Conservation (phyloP, 371 early-diverging fungal genomes). For the Mucor indicus region DNA sequence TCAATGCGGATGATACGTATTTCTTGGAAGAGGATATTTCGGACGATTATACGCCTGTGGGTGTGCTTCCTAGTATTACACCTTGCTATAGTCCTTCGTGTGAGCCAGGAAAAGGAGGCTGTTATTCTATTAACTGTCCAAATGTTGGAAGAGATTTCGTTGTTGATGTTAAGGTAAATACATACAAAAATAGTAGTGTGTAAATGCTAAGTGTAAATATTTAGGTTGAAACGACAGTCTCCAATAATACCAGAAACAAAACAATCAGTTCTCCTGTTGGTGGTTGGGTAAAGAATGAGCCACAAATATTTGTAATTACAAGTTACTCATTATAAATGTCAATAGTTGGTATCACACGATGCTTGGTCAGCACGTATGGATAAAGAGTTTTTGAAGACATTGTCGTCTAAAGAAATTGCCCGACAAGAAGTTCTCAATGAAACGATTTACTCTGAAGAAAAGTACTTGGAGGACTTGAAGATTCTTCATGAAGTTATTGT, state of each 20-base stretch:
- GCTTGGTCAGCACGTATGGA: conserved; percentile 70
- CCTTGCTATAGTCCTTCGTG: conserved; percentile 25
- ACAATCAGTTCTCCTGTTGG: conserved; percentile 12
- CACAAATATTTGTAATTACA: too few species aligned
- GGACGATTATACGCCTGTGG: conserved; percentile 16
- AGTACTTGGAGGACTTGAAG: conserved; percentile 73
- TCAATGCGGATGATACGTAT: conserved; percentile 35
- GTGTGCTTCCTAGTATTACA: conserved; percentile 22
- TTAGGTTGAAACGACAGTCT: conserved; percentile 7
- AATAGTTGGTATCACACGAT: conserved; percentile 25
- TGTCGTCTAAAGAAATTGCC: conserved; percentile 71
- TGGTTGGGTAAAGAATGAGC: conserved; percentile 10
- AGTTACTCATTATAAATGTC: background rate
- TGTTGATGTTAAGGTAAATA: conserved; percentile 8
- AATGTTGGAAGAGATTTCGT: conserved; percentile 16
- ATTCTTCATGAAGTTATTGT: conserved; percentile 35
- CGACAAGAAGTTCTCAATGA: conserved; percentile 92
- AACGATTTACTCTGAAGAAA: conserved; percentile 82
- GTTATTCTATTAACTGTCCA: conserved; percentile 28
- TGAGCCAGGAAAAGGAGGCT: conserved; percentile 17
- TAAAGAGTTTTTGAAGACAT: conserved; percentile 63
- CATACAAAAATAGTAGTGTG: background rate
- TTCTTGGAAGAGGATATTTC: conserved; percentile 25
- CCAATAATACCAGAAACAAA: background rate
- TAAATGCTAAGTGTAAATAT: background rate